A percentile compares a stretch with the other conserved stretches of the same genome.
Evolutionary conservation across 305 asterid genomes (phyloP).

Genomic region (Solanum hybrid): DNA sequence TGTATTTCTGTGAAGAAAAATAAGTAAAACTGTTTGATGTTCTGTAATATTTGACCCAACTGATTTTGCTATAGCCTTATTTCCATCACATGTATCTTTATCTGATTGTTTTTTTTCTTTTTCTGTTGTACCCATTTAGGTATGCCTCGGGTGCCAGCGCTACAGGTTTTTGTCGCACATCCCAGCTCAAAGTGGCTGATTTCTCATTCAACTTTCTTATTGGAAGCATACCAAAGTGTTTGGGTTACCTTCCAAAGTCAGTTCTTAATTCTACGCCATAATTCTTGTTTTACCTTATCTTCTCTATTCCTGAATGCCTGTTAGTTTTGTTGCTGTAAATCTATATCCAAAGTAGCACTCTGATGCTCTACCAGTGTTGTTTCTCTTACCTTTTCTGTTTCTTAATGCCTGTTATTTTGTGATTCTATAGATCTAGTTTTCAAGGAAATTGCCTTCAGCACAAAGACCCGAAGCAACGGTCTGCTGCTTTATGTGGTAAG

Average conservation of each 20-base stretch:
- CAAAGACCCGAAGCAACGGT: slow-evolving; percentile 65
- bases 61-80: neutral
- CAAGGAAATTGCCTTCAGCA: slow-evolving; percentile 83
- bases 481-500: slow-evolving; percentile 67
- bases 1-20: neutral
- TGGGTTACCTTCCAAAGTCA: slow-evolving; percentile 67
- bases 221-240: slow-evolving; percentile 83
- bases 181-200: slow-evolving; percentile 64
- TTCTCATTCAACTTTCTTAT: slow-evolving; percentile 69
- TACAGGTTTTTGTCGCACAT: slow-evolving; percentile 58
- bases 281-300: neutral
- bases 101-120: slow-evolving; percentile 2
- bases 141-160: slow-evolving; percentile 41
- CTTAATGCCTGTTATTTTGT: neutral
- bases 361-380: neutral
- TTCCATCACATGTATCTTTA: neutral
- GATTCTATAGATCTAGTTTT: slow-evolving; percentile 46
- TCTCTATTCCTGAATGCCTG: neutral
- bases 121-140: slow-evolving; percentile 26
- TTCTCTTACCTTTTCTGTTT: neutral
- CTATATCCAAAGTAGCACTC: slow-evolving; percentile 16
- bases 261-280: neutral
- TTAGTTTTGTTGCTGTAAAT: slow-evolving; percentile 21
- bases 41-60: neutral
- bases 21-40: neutral